These are phyloP conservation scores for Bauhinia variegata DNA, from an alignment of 306 rosid species.

Conservation along the genomic window DNA sequence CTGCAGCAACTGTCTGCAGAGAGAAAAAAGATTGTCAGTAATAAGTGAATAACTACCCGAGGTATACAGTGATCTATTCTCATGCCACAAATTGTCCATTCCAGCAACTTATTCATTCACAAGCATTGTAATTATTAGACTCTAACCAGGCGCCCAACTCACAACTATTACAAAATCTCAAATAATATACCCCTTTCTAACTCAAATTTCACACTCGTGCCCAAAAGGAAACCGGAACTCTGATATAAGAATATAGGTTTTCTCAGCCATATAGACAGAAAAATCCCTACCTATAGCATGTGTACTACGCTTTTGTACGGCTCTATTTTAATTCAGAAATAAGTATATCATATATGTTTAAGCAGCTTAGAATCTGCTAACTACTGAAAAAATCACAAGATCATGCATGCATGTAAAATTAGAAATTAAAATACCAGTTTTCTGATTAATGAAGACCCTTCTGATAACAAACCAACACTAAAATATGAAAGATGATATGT, in stretches of 20 bases:
- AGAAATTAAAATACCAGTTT: slow-evolving; percentile 10
- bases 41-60: slow-evolving; percentile 23
- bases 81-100: slow-evolving; percentile 12
- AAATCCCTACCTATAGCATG: neutral
- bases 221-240: slow-evolving; percentile 17
- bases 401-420: slow-evolving; percentile 17
- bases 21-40: slow-evolving; percentile 32
- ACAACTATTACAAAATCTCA: neutral
- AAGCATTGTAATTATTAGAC: slow-evolving; percentile 18
- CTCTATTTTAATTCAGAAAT: slow-evolving; percentile 20
- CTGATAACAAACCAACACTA: no score
- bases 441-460: slow-evolving; percentile 16
- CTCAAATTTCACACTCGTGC: slow-evolving; percentile 10
- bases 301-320: slow-evolving; percentile 9
- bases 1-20: slow-evolving; percentile 79
- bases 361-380: slow-evolving; percentile 10
- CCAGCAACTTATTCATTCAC: slow-evolving; percentile 14
- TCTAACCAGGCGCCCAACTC: slow-evolving; percentile 24
- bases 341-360: neutral
- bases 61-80: slow-evolving; percentile 6
- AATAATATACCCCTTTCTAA: slow-evolving; percentile 7
- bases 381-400: slow-evolving; percentile 6
- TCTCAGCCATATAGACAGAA: slow-evolving; percentile 19
- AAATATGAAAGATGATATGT: neutral
- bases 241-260: slow-evolving; percentile 10